Base-by-base conservation (phyloP, 257 asterid species). In the Jacaranda copaia region DNA sequence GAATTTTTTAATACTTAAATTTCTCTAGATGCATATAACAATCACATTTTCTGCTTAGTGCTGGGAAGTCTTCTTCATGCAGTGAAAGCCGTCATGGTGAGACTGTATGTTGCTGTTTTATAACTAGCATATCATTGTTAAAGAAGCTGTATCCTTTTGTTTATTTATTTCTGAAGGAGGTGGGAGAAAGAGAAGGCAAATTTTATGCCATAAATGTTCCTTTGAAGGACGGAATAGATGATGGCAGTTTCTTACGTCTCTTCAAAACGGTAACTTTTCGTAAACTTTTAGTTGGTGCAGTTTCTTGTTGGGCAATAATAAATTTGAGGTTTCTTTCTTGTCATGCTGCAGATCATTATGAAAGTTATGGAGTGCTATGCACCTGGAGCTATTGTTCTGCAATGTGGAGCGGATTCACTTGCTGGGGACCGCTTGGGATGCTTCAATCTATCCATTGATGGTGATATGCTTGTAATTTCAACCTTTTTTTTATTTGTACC, bases 351-450 rank as follows among this genome's bases (percentile, higher is more conserved):
- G 99, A 84, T 96, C 72, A 93, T 96, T 77, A 76, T 86, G 81
- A 96, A 90, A 89, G 99, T 96, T 80, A 88, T 88, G 67, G 99
- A 96, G 83, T 89, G 90, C 82, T 96, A 96, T 85, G 80, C 76
- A 77, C 99, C 99, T n/a, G 98, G 97, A 79, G 99, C 96, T 12
- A 96, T 96, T 69, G 99, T 96, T 78, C 99, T 96, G 70, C 98
- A 96, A 75, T 96, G 98, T 77, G 99, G 99, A 78, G 99, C 99
- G 58, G 99, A 96, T 85, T 96, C 99, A 48, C 97, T 96, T 78
- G 99, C 99, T 60, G 97, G 99, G 76, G 99, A 96, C 79, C 89
- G 98, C 71, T 89, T 96, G 85, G 99, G 99, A 81, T 91, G 98
- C 87, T 96, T 96, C 92, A 96, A 96, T 87, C 98, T 96, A 73